Evolutionary conservation across 208 protist genomes (phyloP), one percentile per base, ranked within the genome.

Genomic region (Trypanosoma lewisi): DNA sequence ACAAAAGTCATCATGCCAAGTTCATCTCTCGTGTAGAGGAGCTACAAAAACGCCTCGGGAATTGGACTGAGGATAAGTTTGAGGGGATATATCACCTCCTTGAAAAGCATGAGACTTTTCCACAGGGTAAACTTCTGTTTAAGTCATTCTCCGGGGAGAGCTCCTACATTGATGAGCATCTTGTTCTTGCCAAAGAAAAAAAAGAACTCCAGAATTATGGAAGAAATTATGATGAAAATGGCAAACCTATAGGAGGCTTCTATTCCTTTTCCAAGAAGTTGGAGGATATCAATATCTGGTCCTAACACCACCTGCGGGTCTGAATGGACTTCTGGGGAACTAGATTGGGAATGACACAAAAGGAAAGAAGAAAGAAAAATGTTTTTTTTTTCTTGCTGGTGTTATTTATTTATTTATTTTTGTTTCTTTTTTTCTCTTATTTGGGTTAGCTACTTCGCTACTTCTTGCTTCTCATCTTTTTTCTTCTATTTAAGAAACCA

Each of bases 181-280:
- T 44, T 8, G 63, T 69, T 14, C 70, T 80, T 59, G 77, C 72
- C 14, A 45, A 55, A 25, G 85, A 92, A 21, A 92, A 89, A 64
- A 63, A 60, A 21, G 66, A 59, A 4, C 72, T 92, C 11, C 82
- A 92, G 45, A 88, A 83, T 50, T 92, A 92, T 60, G 85, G 82
- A 28, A 71, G 80, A 25, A 47, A 51, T 16, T 73, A 78, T 17
- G 37, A 77, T 65, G 37, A 28, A n/a, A 60, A 80, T 12, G 80
- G 58, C 9, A 63, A 66, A 19, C 74, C 74, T 1, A 54, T 49
- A 30, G 50, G 67, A 28, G 72, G 57, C 11, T 87, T 83, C 56
- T 87, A 92, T 71, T 49, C 59, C 1, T 73, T 67, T 57, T 39
- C 72, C 17, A 77, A 65, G 42, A n/a, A 33, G 0, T 48, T 82